Evolutionary conservation across 2,329 filamentous ascomycete genomes (phyloP).

Genomic region (Huntiella omanensis): DNA sequence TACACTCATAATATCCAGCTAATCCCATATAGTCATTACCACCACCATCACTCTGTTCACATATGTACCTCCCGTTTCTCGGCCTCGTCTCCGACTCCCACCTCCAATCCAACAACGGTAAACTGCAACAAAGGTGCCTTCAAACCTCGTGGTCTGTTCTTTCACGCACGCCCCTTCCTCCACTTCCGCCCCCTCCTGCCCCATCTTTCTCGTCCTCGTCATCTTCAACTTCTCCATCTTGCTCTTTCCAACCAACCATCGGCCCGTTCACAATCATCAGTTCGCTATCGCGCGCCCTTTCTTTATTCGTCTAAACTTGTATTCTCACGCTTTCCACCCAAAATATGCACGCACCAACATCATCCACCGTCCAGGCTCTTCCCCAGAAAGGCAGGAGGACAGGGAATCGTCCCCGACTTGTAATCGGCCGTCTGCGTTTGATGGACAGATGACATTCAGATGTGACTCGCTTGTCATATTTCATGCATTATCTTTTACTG

Average conservation of each 20-base stretch:
- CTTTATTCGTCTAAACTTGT: too few relatives aligned
- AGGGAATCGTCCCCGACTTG: not conserved
- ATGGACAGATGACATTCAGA: not conserved
- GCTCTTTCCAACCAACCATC: too few relatives aligned
- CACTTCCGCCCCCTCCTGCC: not conserved
- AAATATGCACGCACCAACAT: too few relatives aligned
- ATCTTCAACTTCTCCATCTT: too few relatives aligned
- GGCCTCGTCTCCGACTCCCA: not conserved
- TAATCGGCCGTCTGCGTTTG: not conserved
- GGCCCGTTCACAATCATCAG: too few relatives aligned
- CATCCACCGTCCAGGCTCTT: not conserved
- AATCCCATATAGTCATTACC: too few relatives aligned
- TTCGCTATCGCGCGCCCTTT: too few relatives aligned
- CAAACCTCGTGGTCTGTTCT: not conserved
- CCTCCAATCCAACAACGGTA: not conserved
- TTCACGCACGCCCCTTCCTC: not conserved
- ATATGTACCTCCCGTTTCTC: too few relatives aligned
- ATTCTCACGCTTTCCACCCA: too few relatives aligned
- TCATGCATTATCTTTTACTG: not conserved
- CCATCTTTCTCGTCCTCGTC: not conserved
- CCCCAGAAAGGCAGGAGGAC: slow-evolving; percentile 10
- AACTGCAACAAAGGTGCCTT: not conserved
- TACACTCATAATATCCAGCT: too few relatives aligned
- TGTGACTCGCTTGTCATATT: not conserved
- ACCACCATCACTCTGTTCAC: too few relatives aligned